These are phyloP conservation scores for Lichtheimia ornata DNA, from an alignment of 371 early-diverging fungal genomes.

Conservation along the genomic window DNA sequence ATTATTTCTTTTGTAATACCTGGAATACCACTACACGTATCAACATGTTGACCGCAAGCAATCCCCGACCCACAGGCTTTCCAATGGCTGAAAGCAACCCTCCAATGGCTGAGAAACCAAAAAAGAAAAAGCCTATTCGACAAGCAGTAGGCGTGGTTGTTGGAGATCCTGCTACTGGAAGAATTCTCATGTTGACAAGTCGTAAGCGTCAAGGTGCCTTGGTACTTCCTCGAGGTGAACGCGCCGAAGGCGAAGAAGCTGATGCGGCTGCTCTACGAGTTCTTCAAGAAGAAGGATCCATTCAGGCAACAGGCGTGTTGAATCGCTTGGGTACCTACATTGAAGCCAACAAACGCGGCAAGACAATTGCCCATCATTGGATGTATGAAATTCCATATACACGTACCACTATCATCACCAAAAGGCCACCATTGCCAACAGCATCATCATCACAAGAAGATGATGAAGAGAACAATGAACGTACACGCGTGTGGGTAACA, in stretches of 20 bases:
- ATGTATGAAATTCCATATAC: constrained; percentile 43
- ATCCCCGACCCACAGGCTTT: constrained; percentile 3
- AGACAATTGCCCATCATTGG: constrained; percentile 42
- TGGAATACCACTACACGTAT: background rate
- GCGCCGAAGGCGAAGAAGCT: constrained; percentile 28
- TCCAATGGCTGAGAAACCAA: constrained; percentile 6
- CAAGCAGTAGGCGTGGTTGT: constrained; percentile 43
- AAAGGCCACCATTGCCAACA: background rate
- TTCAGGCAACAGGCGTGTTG: constrained; percentile 16
- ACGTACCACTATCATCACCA: background rate
- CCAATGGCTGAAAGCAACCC: constrained; percentile 1
- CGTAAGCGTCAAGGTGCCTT: constrained; percentile 37
- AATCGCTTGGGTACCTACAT: constrained; percentile 37
- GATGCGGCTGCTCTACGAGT: constrained; percentile 44
- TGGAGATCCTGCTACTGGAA: constrained; percentile 26
- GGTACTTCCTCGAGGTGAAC: constrained; percentile 44
- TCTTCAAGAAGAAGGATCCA: constrained; percentile 34
- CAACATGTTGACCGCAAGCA: constrained; percentile 3
- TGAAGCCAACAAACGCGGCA: constrained; percentile 47
- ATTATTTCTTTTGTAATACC: background rate
- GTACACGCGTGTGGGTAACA: constrained; percentile 24
- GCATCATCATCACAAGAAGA: no score
- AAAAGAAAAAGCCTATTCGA: constrained; percentile 17
- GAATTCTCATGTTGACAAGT: constrained; percentile 34
- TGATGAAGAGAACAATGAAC: background rate